Base-by-base conservation (phyloP, 371 early-diverging fungal species). In the Furculomyces boomerangus region DNA sequence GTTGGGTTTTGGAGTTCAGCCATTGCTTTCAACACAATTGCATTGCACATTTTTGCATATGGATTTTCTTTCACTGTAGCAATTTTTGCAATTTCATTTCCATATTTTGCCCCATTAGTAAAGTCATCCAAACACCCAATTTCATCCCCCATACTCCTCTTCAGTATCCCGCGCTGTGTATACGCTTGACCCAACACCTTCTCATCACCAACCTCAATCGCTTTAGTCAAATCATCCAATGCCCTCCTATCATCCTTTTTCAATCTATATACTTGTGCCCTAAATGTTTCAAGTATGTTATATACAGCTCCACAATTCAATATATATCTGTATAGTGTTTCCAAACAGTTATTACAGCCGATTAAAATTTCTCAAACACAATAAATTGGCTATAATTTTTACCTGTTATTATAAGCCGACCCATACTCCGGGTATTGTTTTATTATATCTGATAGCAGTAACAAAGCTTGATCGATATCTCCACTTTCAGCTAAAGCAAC, bases 11-110 rank as follows among this genome's bases (percentile, higher is more conserved):
- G 55, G 25, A 68, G 40, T 39, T 62, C 60, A 24, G 66, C 66
- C 71, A 85, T 79, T 48, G 79, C 76, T 54, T 86, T 79, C 61
- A 76, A 68, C 58, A 86, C 75, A 50, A 83, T 77, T 30, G 79
- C 80, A 44, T 80, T 78, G 56, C 86, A 92, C 75, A 92, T 73
- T 56, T 90, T 88, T 2, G 91, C 90, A 69, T 86, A 88, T 1
- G 91, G 93, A 60, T 92, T 92, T 57, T 88, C 86, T 54, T 74
- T 70, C 0, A 88, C 81, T 26, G 79, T 71, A 0, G 80, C 72
- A 25, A 74, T 73, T 55, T 80, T 77, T n/a, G 91, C 90, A 3
- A 90, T 57, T 27, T 83, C 79, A 60, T 86, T 89, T 5, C 93
- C 93, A 52, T 71, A 79, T 55, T 78, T 74, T 1, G 88, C 89